phyloP scores from a whole-genome alignment of 768 basidiomycete genomes.

The Lactarius akahatsu region DNA sequence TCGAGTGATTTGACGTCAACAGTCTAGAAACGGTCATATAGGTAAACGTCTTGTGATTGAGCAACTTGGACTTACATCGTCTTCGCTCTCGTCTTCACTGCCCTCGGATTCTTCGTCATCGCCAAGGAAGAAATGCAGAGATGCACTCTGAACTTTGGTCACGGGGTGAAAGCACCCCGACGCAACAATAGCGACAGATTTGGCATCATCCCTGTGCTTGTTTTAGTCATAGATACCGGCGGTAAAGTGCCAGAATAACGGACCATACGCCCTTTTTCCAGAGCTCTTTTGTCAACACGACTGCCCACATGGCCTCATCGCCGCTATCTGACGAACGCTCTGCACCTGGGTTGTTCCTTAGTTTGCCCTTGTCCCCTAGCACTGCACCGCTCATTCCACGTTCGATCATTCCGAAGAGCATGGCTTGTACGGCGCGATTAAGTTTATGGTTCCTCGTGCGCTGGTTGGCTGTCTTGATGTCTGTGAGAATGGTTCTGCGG shows the following conservation, averaged over 20 bases:
- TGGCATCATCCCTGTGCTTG: constrained; percentile 72
- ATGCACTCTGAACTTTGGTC: constrained; percentile 91
- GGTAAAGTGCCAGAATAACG: constrained; percentile 25
- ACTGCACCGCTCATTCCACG: constrained; percentile 84
- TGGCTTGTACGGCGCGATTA: constrained; percentile 92
- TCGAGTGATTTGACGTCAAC: constrained; percentile 70
- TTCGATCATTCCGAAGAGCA: constrained; percentile 96
- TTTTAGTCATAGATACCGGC: neutral
- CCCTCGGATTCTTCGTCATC: constrained; percentile 74
- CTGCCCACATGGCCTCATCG: constrained; percentile 97
- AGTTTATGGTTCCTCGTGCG: constrained; percentile 92
- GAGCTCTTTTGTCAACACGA: constrained; percentile 88
- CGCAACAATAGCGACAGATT: constrained; percentile 88
- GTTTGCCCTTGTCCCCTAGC: constrained; percentile 79
- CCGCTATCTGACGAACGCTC: constrained; percentile 48
- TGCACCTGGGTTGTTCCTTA: constrained; percentile 43
- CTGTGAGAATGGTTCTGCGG: constrained; percentile 89
- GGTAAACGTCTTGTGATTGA: constrained; percentile 23
- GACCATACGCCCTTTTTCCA: constrained; percentile 94
- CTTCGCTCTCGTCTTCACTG: constrained; percentile 63
- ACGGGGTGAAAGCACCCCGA: constrained; percentile 92
- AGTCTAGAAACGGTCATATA: constrained; percentile 35
- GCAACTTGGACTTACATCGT: constrained; percentile 42
- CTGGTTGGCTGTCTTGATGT: constrained; percentile 87
- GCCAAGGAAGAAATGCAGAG: constrained; percentile 96